Conservation (phyloP, 2,329 filamentous ascomycete genomes). For the Xylaria sp. region DNA sequence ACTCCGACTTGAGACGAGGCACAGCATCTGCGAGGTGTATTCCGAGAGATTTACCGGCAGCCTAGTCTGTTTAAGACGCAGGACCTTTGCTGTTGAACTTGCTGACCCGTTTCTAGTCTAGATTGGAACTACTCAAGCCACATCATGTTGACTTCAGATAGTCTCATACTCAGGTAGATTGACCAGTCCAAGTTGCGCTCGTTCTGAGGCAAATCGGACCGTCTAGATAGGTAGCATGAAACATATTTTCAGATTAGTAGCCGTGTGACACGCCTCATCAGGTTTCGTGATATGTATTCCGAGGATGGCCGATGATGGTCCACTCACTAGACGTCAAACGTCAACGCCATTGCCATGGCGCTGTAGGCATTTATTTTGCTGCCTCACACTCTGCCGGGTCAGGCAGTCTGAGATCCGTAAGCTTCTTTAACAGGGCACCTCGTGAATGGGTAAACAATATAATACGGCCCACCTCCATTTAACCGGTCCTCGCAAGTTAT, state of each 20-base stretch:
- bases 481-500: constrained; percentile 34
- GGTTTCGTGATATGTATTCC: constrained; percentile 6
- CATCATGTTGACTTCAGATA: constrained; percentile 33
- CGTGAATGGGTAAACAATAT: constrained; percentile 23
- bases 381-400: constrained; percentile 16
- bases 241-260: constrained; percentile 26
- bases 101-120: constrained; percentile 46
- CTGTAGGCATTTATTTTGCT: background rate
- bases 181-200: constrained; percentile 38
- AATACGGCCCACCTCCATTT: constrained; percentile 27
- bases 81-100: constrained; percentile 40
- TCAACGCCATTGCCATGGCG: background rate
- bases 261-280: background rate
- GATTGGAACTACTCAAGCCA: constrained; percentile 42
- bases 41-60: constrained; percentile 28
- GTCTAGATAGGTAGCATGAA: constrained; percentile 44
- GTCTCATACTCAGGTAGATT: constrained; percentile 43
- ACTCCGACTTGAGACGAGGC: constrained; percentile 25
- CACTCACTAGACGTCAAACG: background rate
- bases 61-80: constrained; percentile 27
- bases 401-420: constrained; percentile 1
- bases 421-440: constrained; percentile 2
- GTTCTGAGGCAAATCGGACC: constrained; percentile 39
- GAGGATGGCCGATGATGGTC: background rate
- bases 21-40: constrained; percentile 26